These are phyloP conservation scores for Scleroderma citrinum DNA, from an alignment of 768 basidiomycete species.

Conservation along the genomic window DNA sequence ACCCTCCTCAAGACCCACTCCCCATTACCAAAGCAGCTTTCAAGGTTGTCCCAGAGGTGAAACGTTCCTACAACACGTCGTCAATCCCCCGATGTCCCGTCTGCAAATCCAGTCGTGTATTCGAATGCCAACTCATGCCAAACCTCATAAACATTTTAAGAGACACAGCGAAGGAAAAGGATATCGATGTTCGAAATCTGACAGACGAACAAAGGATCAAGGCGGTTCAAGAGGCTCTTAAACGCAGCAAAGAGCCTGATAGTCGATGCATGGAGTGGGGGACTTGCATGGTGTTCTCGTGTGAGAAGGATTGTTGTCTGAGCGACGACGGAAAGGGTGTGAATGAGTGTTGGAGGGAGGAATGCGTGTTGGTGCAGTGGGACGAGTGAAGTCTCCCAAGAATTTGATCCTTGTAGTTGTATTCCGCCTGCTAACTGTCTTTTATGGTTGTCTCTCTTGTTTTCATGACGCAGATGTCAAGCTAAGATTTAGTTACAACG, in stretches of 20 bases:
- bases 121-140: slow-evolving; percentile 95
- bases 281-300: slow-evolving; percentile 84
- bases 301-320: slow-evolving; percentile 69
- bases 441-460: neutral
- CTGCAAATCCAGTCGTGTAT: slow-evolving; percentile 65
- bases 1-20: slow-evolving; percentile 35
- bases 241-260: slow-evolving; percentile 37
- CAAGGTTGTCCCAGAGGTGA: slow-evolving; percentile 40
- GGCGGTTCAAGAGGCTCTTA: slow-evolving; percentile 51
- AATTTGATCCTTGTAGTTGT: neutral
- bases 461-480: slow-evolving; percentile 15
- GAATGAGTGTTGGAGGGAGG: slow-evolving; percentile 60
- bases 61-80: slow-evolving; percentile 49
- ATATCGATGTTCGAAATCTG: slow-evolving; percentile 25
- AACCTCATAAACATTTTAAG: slow-evolving; percentile 79
- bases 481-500: slow-evolving; percentile 10
- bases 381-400: slow-evolving; percentile 49
- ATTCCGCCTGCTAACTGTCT: neutral
- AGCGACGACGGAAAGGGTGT: slow-evolving; percentile 36
- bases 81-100: slow-evolving; percentile 57
- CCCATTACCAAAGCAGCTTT: slow-evolving; percentile 59
- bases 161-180: slow-evolving; percentile 18
- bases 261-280: slow-evolving; percentile 90
- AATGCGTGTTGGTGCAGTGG: slow-evolving; percentile 71
- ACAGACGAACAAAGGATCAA: slow-evolving; percentile 67